These are phyloP conservation scores for Penicillium soppii DNA, from an alignment of 495 filamentous ascomycete species.

Conservation along the genomic window DNA sequence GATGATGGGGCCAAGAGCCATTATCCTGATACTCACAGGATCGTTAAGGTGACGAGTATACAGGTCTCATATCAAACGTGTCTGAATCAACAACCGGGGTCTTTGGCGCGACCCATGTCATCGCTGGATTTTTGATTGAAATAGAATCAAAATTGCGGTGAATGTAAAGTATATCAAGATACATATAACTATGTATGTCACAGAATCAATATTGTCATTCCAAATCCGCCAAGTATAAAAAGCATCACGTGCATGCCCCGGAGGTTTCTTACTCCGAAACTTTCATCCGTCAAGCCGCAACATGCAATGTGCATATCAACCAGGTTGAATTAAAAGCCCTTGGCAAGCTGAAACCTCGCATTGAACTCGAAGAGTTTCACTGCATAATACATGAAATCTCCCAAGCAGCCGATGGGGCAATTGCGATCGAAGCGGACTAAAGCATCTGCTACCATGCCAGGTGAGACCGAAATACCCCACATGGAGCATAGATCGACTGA, in stretches of 20 bases:
- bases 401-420: not conserved
- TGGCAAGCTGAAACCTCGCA: not conserved
- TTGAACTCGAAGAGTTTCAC: not conserved
- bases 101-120: not conserved
- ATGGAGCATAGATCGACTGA: slow-evolving; percentile 5
- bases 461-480: slow-evolving; percentile 4
- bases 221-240: not conserved
- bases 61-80: slow-evolving; percentile 4
- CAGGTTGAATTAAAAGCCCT: not conserved
- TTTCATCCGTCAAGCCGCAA: not conserved
- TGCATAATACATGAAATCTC: not conserved
- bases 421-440: slow-evolving; percentile 13
- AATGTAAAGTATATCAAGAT: not conserved
- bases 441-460: slow-evolving; percentile 2
- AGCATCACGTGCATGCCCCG: slow-evolving; percentile 5
- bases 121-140: not conserved
- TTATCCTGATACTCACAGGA: not conserved
- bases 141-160: not conserved
- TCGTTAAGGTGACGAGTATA: not conserved
- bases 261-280: slow-evolving; percentile 10
- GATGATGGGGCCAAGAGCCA: not conserved
- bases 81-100: not conserved
- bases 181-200: no score
- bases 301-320: not conserved
- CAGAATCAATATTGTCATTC: no score